Evolutionary conservation across 2,329 filamentous ascomycete genomes (phyloP).

Genomic region (Penicillium sp.): DNA sequence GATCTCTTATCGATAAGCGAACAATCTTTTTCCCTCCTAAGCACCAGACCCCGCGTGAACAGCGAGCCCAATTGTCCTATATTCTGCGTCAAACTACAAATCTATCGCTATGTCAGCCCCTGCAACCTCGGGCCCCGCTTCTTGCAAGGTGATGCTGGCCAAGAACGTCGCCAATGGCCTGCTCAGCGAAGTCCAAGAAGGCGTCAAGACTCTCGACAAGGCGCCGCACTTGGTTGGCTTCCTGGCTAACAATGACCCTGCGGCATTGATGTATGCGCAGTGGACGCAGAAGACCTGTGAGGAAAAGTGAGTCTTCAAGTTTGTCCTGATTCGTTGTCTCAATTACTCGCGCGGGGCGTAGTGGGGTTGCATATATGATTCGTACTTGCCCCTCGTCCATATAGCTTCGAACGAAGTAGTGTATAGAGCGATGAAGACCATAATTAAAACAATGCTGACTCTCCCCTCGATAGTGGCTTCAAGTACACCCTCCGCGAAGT

Average conservation of each 20-base stretch:
- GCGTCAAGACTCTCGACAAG: conserved; percentile 68
- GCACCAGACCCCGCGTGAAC: conserved; percentile 10
- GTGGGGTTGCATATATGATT: conserved; percentile 21
- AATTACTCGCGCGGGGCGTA: conserved; percentile 13
- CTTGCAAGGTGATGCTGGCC: conserved; percentile 92
- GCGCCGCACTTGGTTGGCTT: conserved; percentile 84
- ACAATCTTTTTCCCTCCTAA: conserved; percentile 30
- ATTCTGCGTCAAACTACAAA: conserved; percentile 3
- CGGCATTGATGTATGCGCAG: conserved; percentile 89
- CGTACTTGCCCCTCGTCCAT: conserved; percentile 24
- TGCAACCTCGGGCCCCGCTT: conserved; percentile 29
- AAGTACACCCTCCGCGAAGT: conserved; percentile 81
- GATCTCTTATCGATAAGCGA: conserved; percentile 41
- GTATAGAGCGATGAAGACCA: neutral
- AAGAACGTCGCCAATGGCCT: conserved; percentile 81
- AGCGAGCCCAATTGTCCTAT: conserved; percentile 8
- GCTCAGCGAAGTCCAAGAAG: conserved; percentile 73
- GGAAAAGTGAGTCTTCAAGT: conserved; percentile 72
- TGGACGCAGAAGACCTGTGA: conserved; percentile 96
- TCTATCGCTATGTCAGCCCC: conserved; percentile 32
- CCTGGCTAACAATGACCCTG: conserved; percentile 86
- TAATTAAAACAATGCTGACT: neutral
- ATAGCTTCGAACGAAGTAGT: conserved; percentile 7
- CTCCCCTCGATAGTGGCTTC: conserved; percentile 66
- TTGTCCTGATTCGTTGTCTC: conserved; percentile 4